A percentile compares a stretch with the other conserved stretches of the same genome.
phyloP scores from a whole-genome alignment of 495 filamentous ascomycete genomes.

The Wilcoxina mikolae region DNA sequence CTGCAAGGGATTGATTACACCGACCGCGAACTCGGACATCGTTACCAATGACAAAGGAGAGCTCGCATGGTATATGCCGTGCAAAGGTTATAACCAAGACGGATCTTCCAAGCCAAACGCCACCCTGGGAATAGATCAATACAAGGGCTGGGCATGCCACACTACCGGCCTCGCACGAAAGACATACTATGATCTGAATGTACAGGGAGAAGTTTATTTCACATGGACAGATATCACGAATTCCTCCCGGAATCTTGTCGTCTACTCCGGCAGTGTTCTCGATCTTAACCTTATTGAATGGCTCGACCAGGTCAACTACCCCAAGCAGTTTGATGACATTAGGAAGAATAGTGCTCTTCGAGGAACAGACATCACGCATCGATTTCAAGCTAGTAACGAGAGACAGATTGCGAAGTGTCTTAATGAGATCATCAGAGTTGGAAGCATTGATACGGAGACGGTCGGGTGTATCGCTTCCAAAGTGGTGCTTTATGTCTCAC shows the following conservation, averaged over 20 bases:
- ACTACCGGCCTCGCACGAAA: conserved; percentile 51
- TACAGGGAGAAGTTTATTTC: conserved; percentile 68
- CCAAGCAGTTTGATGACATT: conserved; percentile 63
- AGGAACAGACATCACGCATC: conserved; percentile 81
- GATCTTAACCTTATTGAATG: conserved; percentile 83
- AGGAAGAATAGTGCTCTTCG: conserved; percentile 58
- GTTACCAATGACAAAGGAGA: conserved; percentile 58
- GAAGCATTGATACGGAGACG: conserved; percentile 86
- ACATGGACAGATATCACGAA: conserved; percentile 94
- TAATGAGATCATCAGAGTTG: conserved; percentile 84
- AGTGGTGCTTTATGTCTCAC: conserved; percentile 87
- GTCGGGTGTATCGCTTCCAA: conserved; percentile 96
- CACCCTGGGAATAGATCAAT: conserved; percentile 46
- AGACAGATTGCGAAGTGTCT: conserved; percentile 75
- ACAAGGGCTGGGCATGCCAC: conserved; percentile 81
- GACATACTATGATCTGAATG: conserved; percentile 53
- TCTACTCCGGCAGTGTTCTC: conserved; percentile 86
- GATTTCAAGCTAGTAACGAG: conserved; percentile 60
- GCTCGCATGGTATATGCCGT: conserved; percentile 96
- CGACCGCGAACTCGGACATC: conserved; percentile 53
- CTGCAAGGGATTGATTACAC: conserved; percentile 81
- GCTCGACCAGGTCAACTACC: conserved; percentile 87
- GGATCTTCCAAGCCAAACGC: conserved; percentile 64
- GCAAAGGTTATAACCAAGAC: conserved; percentile 80
- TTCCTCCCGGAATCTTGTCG: conserved; percentile 67